Evolutionary conservation across 2,329 filamentous ascomycete genomes (phyloP), one percentile per base, ranked within the genome.

Genomic region (Alternaria sp.): DNA sequence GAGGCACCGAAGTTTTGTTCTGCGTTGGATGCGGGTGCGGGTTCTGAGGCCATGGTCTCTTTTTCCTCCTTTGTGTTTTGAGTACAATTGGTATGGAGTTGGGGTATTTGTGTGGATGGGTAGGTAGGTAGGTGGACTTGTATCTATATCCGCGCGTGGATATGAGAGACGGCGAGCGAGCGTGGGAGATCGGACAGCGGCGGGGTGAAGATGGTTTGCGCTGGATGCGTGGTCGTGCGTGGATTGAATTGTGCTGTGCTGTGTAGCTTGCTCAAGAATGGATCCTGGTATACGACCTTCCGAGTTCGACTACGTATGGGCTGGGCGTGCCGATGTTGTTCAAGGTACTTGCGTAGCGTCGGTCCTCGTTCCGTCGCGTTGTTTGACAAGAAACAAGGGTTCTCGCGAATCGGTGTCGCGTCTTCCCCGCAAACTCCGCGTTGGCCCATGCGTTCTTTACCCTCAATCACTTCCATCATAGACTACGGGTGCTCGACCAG

Each of bases 1-100:
- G 71, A 72, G 5, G 68, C 51, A 3, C 66, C 70, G 55, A 69
- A 59, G 25, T 61, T 61, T 4, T 61, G 50, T 32, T 67, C 60
- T 58, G 21, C 21, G 21, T 5, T 21, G 21, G 21, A 21, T 21
- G 21, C 5, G 1, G 21, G 13, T 23, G 49, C 43, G 26, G 62
- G 25, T 46, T 69, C 57, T 9, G 68, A 67, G 3, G 73, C 61
- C 69, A 72, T 75, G 44, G 13, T 67, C 52, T 61, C 15, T 4
- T 19, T 45, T 45, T 26, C 3, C 32, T 23, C 4, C 19, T 40
- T 17, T n/a, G 28, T 25, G 23, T 4, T 25, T 26, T 45, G 26
- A 15, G 40, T 25, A 3, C 6, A 6, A 43, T 32, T 21, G 19
- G 30, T 25, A 13, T 50, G 6, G 6, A 30, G 43, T 8, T 13